Evolutionary conservation across 305 asterid genomes (phyloP), one percentile per base, ranked within the genome.

Genomic region (Solanum hybrid): DNA sequence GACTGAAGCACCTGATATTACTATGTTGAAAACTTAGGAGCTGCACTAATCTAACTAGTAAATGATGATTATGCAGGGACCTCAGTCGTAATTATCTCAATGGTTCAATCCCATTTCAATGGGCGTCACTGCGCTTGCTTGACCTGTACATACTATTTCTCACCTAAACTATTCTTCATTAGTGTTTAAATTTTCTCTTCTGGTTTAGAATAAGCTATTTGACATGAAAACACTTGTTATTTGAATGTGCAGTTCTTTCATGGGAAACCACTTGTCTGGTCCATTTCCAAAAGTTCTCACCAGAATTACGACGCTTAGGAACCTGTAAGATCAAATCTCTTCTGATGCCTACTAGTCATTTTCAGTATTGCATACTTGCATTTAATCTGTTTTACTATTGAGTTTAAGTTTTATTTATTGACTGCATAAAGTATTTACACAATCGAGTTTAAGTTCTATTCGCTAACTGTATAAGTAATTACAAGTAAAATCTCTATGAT

Each of bases 201-300:
- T 29, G 72, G 10, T 83, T n/a, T 37, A 77, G 17, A 79, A 68
- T 15, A 83, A 27, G 24, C 27, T 32, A 36, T 4, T 11, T 45
- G 89, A 68, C 41, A 12, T 29, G 34, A 65, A 8, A 89, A 27
- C 51, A 3, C 6, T 86, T 34, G 70, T n/a, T 83, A 22, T 24
- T 87, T 83, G 34, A 88, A 82, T 92, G 77, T 93, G 95, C 98
- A 96, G 99, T 89, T 97, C 99, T 89, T 6, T 96, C 0, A 97
- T 97, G 99, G 99, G 99, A 93, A 97, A 97, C 93, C 92, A 92
- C 83, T 93, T 97, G 81, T 95, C 98, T 11, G 99, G 99, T 91
- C 96, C 97, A 89, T 97, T 97, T 93, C 99, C 99, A 34, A 90
- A 33, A 86, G 97, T 89, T 82, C 91, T 96, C 82, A 93, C 94